Base-by-base conservation (phyloP, 2,329 filamentous ascomycete species). In the Didymella sp. region DNA sequence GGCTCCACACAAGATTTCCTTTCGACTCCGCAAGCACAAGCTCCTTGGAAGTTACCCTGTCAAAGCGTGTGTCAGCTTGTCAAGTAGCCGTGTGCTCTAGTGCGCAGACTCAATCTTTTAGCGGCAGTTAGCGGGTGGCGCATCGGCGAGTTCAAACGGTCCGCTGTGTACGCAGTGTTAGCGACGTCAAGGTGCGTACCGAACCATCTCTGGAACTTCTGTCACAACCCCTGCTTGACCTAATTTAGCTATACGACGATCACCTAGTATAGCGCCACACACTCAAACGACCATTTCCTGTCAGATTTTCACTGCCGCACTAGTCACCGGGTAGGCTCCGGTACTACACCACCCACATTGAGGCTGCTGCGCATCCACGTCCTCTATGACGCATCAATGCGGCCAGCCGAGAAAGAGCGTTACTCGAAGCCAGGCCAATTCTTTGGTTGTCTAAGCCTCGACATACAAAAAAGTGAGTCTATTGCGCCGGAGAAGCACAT, bases 211-310 rank as follows among this genome's bases (percentile, higher is more conserved):
- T 52, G n/a, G 27, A 40, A 44, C 31, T 38, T 48, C 19, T 38
- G n/a, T 40, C 8, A 21, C 22, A 28, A 44, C 13, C 48, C 48
- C 49, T 57, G 43, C 28, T 31, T 24, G 25, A 31, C 15, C 44
- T 44, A 57, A 44, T 48, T 48, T 49, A 21, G 30, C 43, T 40
- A 11, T 28, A 37, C 25, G 54, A 42, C 48, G 44, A 52, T 57
- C 48, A 24, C 15, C 31, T 48, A 40, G 15, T 11, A 30, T 57
- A 57, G 54, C 54, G 48, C 48, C 48, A 35, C 13, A 33, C 31
- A 44, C 19, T 48, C 48, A 57, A 57, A 57, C 54, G 13, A 40
- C 38, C 38, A 52, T 40, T 25, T 52, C 25, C 43, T 57, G 54
- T 57, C 48, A 57, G 44, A 44, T 21, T 51, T 48, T 42, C 27